Base-by-base conservation (phyloP, 139 green algal genomes). In the Ostreobium quekettii region DNA sequence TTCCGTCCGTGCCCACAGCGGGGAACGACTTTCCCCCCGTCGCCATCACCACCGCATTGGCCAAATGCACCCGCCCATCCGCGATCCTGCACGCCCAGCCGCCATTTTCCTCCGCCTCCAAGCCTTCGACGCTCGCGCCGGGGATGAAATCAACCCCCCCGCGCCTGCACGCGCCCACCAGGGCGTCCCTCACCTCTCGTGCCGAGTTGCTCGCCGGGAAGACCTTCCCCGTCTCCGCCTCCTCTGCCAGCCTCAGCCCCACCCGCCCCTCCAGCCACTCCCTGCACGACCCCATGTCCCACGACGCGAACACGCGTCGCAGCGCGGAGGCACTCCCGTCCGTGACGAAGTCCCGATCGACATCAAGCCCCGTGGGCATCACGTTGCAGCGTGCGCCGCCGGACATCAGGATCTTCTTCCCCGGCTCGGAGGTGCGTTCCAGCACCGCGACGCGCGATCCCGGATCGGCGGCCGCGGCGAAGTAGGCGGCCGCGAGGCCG, bases 341-440 rank as follows among this genome's bases (percentile, higher is more conserved):
- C 2, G 82, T 89, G 72, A 92, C 82, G 74, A 83, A 96, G 70
- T 97, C 91, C 1, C 48, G 47, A 0, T 74, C 33, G 1, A 86
- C 36, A 47, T 90, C 80, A 24, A 84, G 70, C 2, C 76, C 53
- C 35, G 71, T 48, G 0, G 90, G 90, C 47, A 96, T 66, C 31
- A 96, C 83, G 68, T 96, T 96, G 78, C 85, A 97, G 7, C 91
- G 71, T 0, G 82, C 85, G 28, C 91, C 90, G 0, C 91, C 91
- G 31, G 71, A 85, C 71, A 96, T 90, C 2, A 95, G 77, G 46
- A 95, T 90, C 65, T 97, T 96, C 72, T 88, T 93, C 30, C 91
- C 91, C 2, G 75, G 64, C 76, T 95, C 84, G 1, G 48, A 47
- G 1, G 75, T 95, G 24, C 85, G 82, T 71, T 96, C 90, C 29